phyloP scores from a whole-genome alignment of 1,284 basidiomycete genomes.

The Ustilago loliicola region DNA sequence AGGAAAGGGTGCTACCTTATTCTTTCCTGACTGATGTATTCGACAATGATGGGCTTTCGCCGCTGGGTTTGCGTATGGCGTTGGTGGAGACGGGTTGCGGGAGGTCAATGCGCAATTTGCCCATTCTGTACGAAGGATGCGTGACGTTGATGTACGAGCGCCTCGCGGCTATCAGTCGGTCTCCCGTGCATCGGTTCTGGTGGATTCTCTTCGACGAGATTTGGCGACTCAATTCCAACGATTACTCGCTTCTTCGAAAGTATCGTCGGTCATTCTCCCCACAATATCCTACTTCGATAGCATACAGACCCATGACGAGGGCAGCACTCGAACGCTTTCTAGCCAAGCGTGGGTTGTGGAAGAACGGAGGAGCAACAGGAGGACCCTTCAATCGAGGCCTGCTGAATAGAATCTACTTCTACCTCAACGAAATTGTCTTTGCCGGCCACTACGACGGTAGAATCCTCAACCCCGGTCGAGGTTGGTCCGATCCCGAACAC shows the following conservation, averaged over 20 bases:
- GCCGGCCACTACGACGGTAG: slow-evolving; percentile 33
- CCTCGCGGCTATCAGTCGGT: slow-evolving; percentile 74
- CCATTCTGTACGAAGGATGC: slow-evolving; percentile 74
- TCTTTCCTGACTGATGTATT: slow-evolving; percentile 77
- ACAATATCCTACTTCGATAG: slow-evolving; percentile 80
- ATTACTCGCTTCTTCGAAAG: slow-evolving; percentile 76
- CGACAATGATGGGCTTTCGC: slow-evolving; percentile 50
- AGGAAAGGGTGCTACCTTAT: slow-evolving; percentile 77
- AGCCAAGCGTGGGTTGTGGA: slow-evolving; percentile 76
- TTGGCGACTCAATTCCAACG: slow-evolving; percentile 52
- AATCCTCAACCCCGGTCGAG: slow-evolving; percentile 16
- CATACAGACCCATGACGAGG: slow-evolving; percentile 81
- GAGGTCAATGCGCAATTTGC: slow-evolving; percentile 75
- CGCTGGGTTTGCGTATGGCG: slow-evolving; percentile 72
- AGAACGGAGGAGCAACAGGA: slow-evolving; percentile 73
- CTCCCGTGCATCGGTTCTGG: slow-evolving; percentile 80
- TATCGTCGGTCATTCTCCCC: slow-evolving; percentile 78
- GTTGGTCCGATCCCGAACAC: slow-evolving; percentile 20
- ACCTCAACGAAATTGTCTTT: slow-evolving; percentile 81
- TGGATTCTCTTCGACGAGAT: slow-evolving; percentile 81
- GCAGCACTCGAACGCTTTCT: slow-evolving; percentile 78
- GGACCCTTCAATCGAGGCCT: slow-evolving; percentile 78
- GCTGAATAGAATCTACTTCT: slow-evolving; percentile 81
- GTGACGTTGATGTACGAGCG: slow-evolving; percentile 77
- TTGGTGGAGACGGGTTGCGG: slow-evolving; percentile 74